Conservation (phyloP, 2,329 filamentous ascomycete species). For the Aspergillus sp. region DNA sequence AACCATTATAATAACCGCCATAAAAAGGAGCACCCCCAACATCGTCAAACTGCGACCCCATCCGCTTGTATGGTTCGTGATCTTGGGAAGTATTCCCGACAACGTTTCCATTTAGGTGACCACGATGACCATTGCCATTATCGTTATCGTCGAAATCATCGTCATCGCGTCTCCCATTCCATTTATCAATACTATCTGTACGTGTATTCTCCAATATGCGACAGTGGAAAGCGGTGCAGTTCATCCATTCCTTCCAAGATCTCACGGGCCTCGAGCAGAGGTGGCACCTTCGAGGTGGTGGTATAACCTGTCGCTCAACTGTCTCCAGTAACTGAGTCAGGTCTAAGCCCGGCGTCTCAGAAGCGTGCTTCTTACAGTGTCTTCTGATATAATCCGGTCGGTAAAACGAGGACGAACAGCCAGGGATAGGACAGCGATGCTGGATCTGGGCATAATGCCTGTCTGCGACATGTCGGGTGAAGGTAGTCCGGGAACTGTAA, state of each 20-base stretch:
- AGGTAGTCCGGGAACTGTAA: background rate
- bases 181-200: slow-evolving; percentile 5
- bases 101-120: too few species aligned
- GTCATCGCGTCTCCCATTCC: slow-evolving; percentile 5
- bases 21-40: background rate
- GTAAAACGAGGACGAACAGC: background rate
- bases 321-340: slow-evolving; percentile 4
- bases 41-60: too few species aligned
- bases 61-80: too few species aligned
- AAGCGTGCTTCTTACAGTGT: too few species aligned
- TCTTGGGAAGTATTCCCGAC: too few species aligned
- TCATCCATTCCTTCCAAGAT: slow-evolving; percentile 8
- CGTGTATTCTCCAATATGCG: background rate
- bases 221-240: slow-evolving; percentile 9
- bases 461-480: slow-evolving; percentile 7
- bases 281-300: slow-evolving; percentile 1
- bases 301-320: slow-evolving; percentile 1
- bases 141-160: slow-evolving; percentile 1
- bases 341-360: too few species aligned
- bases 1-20: background rate
- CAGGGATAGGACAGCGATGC: slow-evolving; percentile 2
- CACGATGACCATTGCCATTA: background rate
- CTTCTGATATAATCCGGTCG: background rate
- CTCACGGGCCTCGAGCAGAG: slow-evolving; percentile 2
- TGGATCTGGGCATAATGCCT: slow-evolving; percentile 1